Evolutionary conservation across 306 rosid species (phyloP), one percentile per base, ranked within the genome.

Genomic region (Vigna trinervia): DNA sequence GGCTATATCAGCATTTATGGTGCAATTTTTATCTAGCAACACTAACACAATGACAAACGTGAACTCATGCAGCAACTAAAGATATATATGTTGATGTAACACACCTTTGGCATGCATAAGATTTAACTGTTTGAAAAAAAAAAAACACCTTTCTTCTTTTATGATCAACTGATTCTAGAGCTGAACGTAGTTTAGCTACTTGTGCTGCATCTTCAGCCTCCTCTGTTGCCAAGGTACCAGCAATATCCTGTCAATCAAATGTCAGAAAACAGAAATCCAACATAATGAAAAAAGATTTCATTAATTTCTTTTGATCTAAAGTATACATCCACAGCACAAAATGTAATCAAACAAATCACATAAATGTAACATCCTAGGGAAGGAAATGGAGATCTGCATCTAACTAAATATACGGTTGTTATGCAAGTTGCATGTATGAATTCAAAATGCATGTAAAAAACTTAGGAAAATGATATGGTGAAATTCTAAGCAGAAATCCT

Each of bases 141-240:
- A 5, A 71, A 53, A 81, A 59, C 80, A 95, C 98, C 97, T 88
- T 95, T 85, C 97, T 92, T 89, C 97, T 88, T 86, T 95, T 95
- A 82, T 95, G 98, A 85, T 92, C 97, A 81, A 95, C 98, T 28
- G 97, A 92, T 82, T 95, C 98, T 23, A 95, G 96, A 78, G 98
- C 98, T 39, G 98, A 95, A 64, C 96, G 97, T 80, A 95, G 70
- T 86, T 95, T 95, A 0, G 92, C 89, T 48, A 95, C 98, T 84
- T 89, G 98, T 64, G 96, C 86, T 47, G 88, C 88, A 78, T 92
- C 93, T 74, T 89, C 97, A 50, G 97, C 98, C 79, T 84, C 91
- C 85, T 95, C 98, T 34, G 91, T 88, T 8, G 98, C 96, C 91
- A 95, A 89, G 71, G 98, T 95, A 69, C 98, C 98, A 71, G 98